Evolutionary conservation across 805 yeast species (phyloP).

Genomic region (Yarrowia deformans): DNA sequence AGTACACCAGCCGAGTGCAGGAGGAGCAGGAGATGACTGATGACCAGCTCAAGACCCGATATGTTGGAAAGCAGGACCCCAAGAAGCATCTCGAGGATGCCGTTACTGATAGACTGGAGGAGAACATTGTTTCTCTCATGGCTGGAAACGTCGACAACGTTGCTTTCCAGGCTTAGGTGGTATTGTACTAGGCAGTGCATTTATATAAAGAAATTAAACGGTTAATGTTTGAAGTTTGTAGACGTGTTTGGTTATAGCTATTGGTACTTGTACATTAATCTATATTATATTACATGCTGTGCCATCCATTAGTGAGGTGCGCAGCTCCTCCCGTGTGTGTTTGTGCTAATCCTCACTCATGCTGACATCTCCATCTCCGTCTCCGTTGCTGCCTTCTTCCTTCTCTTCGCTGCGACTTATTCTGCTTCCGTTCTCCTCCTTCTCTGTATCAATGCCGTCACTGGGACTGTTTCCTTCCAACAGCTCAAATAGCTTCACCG

Average conservation of each 20-base stretch:
- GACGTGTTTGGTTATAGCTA: neutral
- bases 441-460: neutral
- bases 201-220: slow-evolving; percentile 19
- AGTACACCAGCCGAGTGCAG: slow-evolving; percentile 85
- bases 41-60: slow-evolving; percentile 91
- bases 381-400: neutral
- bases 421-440: neutral
- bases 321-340: neutral
- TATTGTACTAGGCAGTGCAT: slow-evolving; percentile 18
- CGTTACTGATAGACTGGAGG: slow-evolving; percentile 85
- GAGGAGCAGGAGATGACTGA: slow-evolving; percentile 90
- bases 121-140: slow-evolving; percentile 83
- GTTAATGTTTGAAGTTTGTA: neutral
- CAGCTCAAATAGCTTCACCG: slow-evolving; percentile 14
- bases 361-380: slow-evolving; percentile 23
- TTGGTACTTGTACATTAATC: neutral
- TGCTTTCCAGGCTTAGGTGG: slow-evolving; percentile 69
- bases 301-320: neutral
- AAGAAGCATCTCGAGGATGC: slow-evolving; percentile 94
- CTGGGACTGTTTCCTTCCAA: neutral
- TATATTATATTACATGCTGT: slow-evolving; percentile 6
- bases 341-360: slow-evolving; percentile 15
- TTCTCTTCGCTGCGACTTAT: neutral
- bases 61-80: slow-evolving; percentile 98
- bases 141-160: slow-evolving; percentile 90